A percentile compares a stretch with the other conserved stretches of the same genome.
Evolutionary conservation across 495 filamentous ascomycete species (phyloP).

Genomic region (Alectoria sarmentosa): DNA sequence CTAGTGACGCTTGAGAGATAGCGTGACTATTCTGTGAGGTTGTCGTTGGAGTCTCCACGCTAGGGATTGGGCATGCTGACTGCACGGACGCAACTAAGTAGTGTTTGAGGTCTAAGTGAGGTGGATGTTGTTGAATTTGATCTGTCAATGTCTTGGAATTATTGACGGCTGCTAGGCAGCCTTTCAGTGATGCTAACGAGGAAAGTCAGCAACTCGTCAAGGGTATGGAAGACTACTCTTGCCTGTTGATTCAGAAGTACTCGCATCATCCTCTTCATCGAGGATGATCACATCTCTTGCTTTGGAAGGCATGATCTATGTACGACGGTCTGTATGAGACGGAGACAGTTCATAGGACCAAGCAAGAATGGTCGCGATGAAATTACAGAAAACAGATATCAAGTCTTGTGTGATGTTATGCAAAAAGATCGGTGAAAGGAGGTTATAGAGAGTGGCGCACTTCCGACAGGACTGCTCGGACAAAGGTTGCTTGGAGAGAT

Average conservation of each 20-base stretch:
- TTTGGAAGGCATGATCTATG: neutral
- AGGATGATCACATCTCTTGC: neutral
- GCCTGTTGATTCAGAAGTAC: neutral
- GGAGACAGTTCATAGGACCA: neutral
- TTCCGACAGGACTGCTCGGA: neutral
- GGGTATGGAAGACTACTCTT: neutral
- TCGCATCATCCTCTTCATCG: neutral
- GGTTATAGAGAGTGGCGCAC: neutral
- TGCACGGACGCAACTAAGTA: neutral
- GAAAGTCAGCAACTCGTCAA: neutral
- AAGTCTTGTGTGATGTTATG: neutral
- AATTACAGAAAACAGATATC: neutral
- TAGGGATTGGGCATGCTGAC: neutral
- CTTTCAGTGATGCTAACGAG: neutral
- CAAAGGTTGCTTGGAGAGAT: neutral
- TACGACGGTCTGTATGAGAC: neutral
- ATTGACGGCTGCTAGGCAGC: neutral
- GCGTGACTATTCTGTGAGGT: neutral
- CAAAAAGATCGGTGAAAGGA: neutral
- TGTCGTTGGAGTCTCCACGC: neutral
- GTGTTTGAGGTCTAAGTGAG: neutral
- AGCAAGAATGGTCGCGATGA: neutral
- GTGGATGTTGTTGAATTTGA: neutral
- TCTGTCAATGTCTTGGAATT: neutral
- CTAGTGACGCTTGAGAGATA: neutral